Conservation (phyloP, 371 early-diverging fungal genomes). For the Nematocida sp. region DNA sequence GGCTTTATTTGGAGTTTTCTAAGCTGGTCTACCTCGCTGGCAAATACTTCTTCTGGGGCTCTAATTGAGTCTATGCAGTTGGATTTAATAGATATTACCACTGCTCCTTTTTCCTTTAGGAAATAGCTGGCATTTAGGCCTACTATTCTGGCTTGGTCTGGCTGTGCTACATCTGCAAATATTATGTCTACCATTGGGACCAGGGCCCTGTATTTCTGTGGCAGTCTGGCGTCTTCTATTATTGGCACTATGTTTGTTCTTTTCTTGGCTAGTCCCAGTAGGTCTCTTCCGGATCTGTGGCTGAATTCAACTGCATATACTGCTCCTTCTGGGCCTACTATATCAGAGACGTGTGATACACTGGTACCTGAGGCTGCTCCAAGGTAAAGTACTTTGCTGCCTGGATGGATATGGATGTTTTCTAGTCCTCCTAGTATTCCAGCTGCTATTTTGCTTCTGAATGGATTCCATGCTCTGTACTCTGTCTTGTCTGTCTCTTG, state of each 20-base stretch:
- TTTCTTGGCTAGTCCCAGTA: slow-evolving; percentile 99
- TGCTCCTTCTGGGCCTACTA: slow-evolving; percentile 79
- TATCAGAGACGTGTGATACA: slow-evolving; percentile 98
- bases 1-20: slow-evolving; percentile 95
- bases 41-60: slow-evolving; percentile 92
- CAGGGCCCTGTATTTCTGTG: slow-evolving; percentile 99
- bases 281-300: slow-evolving; percentile 96
- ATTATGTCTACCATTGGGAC: slow-evolving; percentile 98
- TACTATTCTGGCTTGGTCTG: slow-evolving; percentile 99
- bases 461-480: slow-evolving; percentile 99
- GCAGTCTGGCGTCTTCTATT: slow-evolving; percentile 98
- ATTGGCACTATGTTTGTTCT: slow-evolving; percentile 99
- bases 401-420: slow-evolving; percentile 86
- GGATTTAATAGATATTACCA: slow-evolving; percentile 98
- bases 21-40: slow-evolving; percentile 95
- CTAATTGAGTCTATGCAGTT: slow-evolving; percentile 99
- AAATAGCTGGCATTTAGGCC: slow-evolving; percentile 95
- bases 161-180: slow-evolving; percentile 99
- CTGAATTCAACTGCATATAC: slow-evolving; percentile 99
- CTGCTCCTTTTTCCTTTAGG: slow-evolving; percentile 89
- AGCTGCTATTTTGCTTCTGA: slow-evolving; percentile 97
- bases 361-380: slow-evolving; percentile 96
- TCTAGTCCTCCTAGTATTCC: slow-evolving; percentile 97
- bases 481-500: slow-evolving; percentile 87
- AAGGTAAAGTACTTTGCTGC: slow-evolving; percentile 93